phyloP scores from a whole-genome alignment of 352 stramenopile species.

The Pythium aquatile region DNA sequence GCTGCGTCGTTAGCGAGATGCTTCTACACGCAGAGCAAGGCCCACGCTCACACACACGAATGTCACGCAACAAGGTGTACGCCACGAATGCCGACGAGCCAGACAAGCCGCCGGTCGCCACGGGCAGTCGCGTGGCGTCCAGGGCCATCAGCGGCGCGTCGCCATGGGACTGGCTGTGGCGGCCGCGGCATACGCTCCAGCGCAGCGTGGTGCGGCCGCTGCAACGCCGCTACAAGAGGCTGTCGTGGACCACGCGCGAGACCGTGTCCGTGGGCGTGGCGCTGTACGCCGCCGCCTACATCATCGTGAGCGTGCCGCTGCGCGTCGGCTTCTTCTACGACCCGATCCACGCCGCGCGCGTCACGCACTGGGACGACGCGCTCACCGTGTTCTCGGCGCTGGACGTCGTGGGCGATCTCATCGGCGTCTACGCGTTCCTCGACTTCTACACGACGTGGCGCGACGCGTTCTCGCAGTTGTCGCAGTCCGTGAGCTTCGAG shows the following conservation, averaged over 20 bases:
- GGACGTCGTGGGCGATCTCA: slow-evolving; percentile 40
- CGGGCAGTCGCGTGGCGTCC: background rate
- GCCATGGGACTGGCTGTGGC: slow-evolving; percentile 15
- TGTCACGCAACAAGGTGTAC: slow-evolving; percentile 25
- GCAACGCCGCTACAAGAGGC: slow-evolving; percentile 30
- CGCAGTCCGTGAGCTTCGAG: slow-evolving; percentile 41
- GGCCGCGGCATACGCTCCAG: slow-evolving; percentile 10
- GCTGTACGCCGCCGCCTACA: slow-evolving; percentile 40
- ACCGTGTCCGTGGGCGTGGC: slow-evolving; percentile 32
- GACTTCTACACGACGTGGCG: slow-evolving; percentile 41
- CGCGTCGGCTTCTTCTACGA: slow-evolving; percentile 74
- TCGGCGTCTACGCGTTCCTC: slow-evolving; percentile 46
- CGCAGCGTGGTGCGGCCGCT: slow-evolving; percentile 29
- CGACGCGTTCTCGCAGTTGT: slow-evolving; percentile 38
- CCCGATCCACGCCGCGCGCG: slow-evolving; percentile 30
- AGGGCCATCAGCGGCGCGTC: background rate
- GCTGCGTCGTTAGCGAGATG: background rate
- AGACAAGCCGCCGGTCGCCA: background rate
- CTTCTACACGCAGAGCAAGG: background rate
- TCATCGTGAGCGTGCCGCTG: slow-evolving; percentile 54
- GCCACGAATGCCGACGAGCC: background rate
- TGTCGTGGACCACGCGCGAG: slow-evolving; percentile 46
- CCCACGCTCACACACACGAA: background rate
- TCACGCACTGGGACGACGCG: slow-evolving; percentile 35
- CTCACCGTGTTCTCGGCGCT: slow-evolving; percentile 41